Conservation (phyloP, 2,329 filamentous ascomycete genomes). For the Penicillium sp. region DNA sequence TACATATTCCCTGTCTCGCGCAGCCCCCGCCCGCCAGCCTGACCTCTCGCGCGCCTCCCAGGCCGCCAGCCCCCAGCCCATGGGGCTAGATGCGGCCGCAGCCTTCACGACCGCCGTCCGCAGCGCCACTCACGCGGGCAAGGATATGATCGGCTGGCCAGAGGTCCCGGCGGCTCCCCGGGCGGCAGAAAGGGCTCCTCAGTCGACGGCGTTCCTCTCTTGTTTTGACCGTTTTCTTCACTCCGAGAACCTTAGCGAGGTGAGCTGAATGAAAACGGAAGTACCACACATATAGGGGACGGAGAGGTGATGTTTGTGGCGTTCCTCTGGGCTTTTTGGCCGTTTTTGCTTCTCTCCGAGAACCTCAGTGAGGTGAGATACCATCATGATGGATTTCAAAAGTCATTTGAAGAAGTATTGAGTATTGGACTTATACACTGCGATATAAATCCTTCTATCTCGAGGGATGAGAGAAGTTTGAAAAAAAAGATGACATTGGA, state of each 20-base stretch:
- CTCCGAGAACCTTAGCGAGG: background rate
- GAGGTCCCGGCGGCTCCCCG: background rate
- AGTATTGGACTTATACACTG: background rate
- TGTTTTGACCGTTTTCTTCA: background rate
- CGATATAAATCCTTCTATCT: background rate
- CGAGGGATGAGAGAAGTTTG: background rate
- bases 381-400: background rate
- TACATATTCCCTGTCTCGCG: too few relatives aligned
- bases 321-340: background rate
- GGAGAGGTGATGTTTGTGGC: background rate
- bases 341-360: slow-evolving; percentile 3
- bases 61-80: too few relatives aligned
- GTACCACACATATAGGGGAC: background rate
- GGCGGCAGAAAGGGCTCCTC: background rate
- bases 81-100: too few relatives aligned
- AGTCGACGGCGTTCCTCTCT: background rate
- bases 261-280: background rate
- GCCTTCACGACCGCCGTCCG: too few relatives aligned
- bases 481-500: background rate
- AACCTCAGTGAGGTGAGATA: background rate
- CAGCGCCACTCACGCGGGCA: too few relatives aligned
- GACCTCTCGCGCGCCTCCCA: too few relatives aligned
- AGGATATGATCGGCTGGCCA: too few relatives aligned
- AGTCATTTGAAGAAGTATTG: background rate
- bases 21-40: too few relatives aligned